Evolutionary conservation across 1,284 basidiomycete species (phyloP), one percentile per base, ranked within the genome.

Genomic region (Naganishia sp.): DNA sequence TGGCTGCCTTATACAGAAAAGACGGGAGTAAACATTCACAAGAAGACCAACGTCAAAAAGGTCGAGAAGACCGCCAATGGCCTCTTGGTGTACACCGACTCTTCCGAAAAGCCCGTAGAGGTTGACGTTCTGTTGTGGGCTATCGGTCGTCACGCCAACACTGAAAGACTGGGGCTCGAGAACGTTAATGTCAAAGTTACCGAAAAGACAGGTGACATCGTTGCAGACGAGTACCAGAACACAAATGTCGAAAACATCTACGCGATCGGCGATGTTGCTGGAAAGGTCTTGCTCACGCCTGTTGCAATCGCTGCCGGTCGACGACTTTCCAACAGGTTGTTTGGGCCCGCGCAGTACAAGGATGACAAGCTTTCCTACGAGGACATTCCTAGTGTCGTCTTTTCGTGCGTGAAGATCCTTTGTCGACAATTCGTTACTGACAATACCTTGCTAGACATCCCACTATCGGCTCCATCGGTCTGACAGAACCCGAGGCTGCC

Each of bases 231-330:
- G 75, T 97, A 87, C 78, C 95, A 99, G 82, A 87, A 88, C 75
- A 87, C 92, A 57, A 87, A 81, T 68, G 85, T 94, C 18, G 81
- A 84, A 21, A 84, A 86, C 65, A 83, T 99, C 71, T 89, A 85
- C 63, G 87, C 93, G 4, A 88, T 99, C 68, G 96, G 95, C 10
- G 95, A 99, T 77, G 91, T 94, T 16, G 86, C 87, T 70, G 95
- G 95, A 68, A 94, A 95, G 80, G 91, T 87, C 28, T 82, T 94
- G 33, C 84, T 99, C 68, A 99, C 95, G 0, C 95, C 96, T n/a
- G 96, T 99, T 6, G 96, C 95, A 25, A 96, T 99, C 69, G 95
- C 95, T 55, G 96, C 96, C 6, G 95, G 94, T 28, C 84, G 95
- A 66, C 83, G 92, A 69, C 81, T 98, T 46, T 85, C 88, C 57